Evolutionary conservation across 169 alveolate species (phyloP), one percentile per base, ranked within the genome.

Genomic region (Eimeria nieschulzi): DNA sequence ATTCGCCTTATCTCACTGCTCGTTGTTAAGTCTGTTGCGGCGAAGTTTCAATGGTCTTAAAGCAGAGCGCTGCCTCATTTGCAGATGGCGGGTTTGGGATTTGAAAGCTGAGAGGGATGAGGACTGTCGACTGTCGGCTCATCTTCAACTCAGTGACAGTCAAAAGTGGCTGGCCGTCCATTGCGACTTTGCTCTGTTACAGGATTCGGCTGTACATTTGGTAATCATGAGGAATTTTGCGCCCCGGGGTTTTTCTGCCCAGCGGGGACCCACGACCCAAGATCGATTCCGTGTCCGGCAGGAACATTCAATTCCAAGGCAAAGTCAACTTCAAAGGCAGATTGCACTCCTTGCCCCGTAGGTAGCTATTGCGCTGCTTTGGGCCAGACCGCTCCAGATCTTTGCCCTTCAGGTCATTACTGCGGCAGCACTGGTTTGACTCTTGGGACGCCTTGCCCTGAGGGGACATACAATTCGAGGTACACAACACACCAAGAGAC

Each of bases 191-290:
- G 46, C 46, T 33, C 6, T 33, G 46, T 33, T 1, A 53, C 53
- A 73, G 83, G 83, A 54, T 39, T 26, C 61, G 83, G 83, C 26
- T 73, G 83, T 23, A 73, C 64, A 54, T 73, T 73, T 21, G 83
- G 83, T 12, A 73, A 73, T 59, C 64, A 73, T 59, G 9, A 17
- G 26, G 83, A 73, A 7, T 54, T 8, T 5, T 73, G 83, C 64
- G n/a, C 64, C 12, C 39, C 64, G 2, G 83, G 83, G 9, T 73
- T 33, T 21, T 73, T 13, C 64, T 73, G 83, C 25, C 83, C 83
- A 13, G 83, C 83, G 8, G 83, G 83, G 64, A 73, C 83, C 2
- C 64, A 39, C 33, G 83, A 73, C 26, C n/a, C 64, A 19, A 15
- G 83, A 19, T 73, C 83, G 26, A 46, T 73, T 10, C 83, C 83